Evolutionary conservation across 2,329 filamentous ascomycete genomes (phyloP), one percentile per base, ranked within the genome.

Genomic region (Fusarium sp.): DNA sequence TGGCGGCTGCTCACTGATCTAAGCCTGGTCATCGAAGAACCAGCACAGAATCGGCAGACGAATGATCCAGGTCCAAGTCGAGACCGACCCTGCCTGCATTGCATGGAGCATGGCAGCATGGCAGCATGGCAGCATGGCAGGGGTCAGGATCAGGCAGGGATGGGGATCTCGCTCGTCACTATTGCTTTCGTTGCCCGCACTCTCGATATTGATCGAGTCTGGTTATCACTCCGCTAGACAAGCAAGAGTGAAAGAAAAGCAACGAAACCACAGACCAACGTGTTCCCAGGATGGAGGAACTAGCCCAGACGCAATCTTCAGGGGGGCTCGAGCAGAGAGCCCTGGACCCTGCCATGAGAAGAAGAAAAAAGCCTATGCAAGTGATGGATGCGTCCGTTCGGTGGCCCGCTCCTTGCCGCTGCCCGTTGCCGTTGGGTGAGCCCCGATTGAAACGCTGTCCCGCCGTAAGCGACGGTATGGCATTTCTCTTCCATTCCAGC

Each of bases 1-100:
- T 79, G 77, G 77, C 77, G 73, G 67, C 66, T 71, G 73, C 70
- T 79, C 50, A 79, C 69, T 79, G 76, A 79, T 68, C 52, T 77
- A 60, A 73, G 66, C 41, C 30, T 67, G 43, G 54, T 52, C 65
- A 57, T 76, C 52, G 45, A 76, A 62, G 63, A 72, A 64, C 45
- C 59, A 61, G 67, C 64, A 64, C 48, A 60, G 43, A 65, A 64
- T 63, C 63, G 57, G 50, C 66, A 67, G 65, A 66, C 69, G 65
- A 72, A 76, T 74, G 52, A 74, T 68, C 54, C 66, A 64, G 50
- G 64, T 66, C 59, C 67, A 66, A 74, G 67, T 73, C 58, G 61
- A 72, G 61, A 57, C 63, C 70, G 50, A 54, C 56, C 48, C 65
- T 67, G 57, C 61, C 68, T 68, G 58, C 56, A 64, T 72, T 67